Evolutionary conservation across 1,284 basidiomycete genomes (phyloP).

Genomic region (Cerioporus squamosus): DNA sequence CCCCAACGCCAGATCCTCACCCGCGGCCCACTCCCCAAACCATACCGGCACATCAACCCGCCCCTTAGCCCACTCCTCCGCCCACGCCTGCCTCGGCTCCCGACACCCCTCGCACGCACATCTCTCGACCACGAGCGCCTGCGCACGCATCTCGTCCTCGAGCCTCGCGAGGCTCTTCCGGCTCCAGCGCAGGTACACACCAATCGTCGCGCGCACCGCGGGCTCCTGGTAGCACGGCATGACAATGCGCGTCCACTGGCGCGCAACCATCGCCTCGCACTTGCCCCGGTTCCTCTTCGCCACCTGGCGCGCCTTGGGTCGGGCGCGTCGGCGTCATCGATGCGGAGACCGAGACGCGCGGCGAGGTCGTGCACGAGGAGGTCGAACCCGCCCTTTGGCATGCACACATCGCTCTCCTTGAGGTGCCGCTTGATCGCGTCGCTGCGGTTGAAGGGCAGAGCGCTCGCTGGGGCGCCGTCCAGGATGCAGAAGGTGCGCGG

Average conservation of each 20-base stretch:
- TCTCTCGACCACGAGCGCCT: neutral
- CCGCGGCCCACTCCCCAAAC: neutral
- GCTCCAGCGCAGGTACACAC: neutral
- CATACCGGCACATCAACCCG: neutral
- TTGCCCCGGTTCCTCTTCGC: no score
- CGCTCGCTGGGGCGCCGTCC: no score
- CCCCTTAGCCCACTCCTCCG: neutral
- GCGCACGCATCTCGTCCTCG: neutral
- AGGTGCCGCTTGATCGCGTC: no score
- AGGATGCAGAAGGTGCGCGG: no score
- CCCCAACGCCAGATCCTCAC: neutral
- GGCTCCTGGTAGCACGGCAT: constrained; percentile 8
- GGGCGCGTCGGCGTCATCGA: no score
- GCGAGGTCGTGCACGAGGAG: no score
- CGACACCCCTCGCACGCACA: neutral
- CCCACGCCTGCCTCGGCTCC: neutral
- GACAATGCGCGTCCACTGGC: neutral
- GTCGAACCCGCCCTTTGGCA: no score
- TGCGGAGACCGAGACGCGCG: no score
- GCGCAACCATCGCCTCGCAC: no score
- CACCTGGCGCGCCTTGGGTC: no score
- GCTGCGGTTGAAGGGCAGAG: no score
- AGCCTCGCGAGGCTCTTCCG: neutral
- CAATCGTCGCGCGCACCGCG: neutral
- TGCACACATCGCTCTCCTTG: no score